Evolutionary conservation across 73 alveolate genomes (phyloP).

Genomic region (Stentor coeruleus): DNA sequence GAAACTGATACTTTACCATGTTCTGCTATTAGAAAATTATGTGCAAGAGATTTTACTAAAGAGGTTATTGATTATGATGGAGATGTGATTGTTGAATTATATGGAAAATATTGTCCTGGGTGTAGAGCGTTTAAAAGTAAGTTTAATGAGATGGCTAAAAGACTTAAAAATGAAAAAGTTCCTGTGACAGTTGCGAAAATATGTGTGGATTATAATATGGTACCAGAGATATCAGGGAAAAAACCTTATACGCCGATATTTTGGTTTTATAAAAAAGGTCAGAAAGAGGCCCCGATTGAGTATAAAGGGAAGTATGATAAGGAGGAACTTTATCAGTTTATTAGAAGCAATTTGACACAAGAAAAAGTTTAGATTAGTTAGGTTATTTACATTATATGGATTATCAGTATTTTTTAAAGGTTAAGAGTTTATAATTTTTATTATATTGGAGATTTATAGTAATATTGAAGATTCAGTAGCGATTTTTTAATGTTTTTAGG

Average conservation of each 20-base stretch:
- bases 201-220: conserved; percentile 4
- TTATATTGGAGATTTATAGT: no score
- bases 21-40: not conserved
- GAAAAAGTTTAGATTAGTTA: not conserved
- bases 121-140: conserved; percentile 6
- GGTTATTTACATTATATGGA: not conserved
- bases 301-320: not conserved
- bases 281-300: not conserved
- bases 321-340: not conserved
- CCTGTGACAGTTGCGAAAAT: not conserved
- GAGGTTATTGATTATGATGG: conserved; percentile 8
- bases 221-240: conserved; percentile 1
- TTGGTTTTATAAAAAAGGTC: conserved; percentile 6
- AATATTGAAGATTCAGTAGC: no score
- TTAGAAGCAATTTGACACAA: not conserved
- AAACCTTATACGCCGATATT: conserved; percentile 20
- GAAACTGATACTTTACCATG: not conserved
- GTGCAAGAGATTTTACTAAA: not conserved
- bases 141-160: not conserved
- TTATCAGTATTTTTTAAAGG: not conserved
- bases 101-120: conserved; percentile 22
- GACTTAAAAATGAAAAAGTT: not conserved
- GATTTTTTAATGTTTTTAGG: no score
- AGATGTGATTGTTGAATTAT: not conserved
- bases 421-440: not conserved